phyloP scores from a whole-genome alignment of 2,329 filamentous ascomycete species.

The Corniculantispora saksenae region DNA sequence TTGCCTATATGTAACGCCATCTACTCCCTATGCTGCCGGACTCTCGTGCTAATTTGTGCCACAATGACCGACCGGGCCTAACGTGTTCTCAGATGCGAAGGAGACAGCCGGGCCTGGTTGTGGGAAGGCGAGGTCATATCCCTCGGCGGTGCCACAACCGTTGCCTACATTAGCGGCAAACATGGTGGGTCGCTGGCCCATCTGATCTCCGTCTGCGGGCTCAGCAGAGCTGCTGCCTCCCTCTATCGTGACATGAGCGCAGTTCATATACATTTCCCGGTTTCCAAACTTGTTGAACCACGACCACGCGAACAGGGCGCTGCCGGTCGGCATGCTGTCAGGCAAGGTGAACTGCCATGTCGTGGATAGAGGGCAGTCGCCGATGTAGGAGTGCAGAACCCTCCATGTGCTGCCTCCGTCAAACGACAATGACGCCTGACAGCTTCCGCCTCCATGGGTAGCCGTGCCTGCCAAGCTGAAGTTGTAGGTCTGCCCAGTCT shows the following conservation, averaged over 20 bases:
- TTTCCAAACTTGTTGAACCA: slow-evolving; percentile 95
- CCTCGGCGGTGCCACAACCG: slow-evolving; percentile 58
- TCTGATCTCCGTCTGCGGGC: no score
- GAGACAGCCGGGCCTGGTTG: slow-evolving; percentile 59
- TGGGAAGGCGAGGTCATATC: slow-evolving; percentile 63
- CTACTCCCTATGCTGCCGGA: no score
- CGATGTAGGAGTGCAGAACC: slow-evolving; percentile 62
- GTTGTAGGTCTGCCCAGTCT: slow-evolving; percentile 61
- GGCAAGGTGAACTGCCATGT: slow-evolving; percentile 72
- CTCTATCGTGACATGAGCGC: slow-evolving; percentile 70
- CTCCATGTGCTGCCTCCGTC: slow-evolving; percentile 70
- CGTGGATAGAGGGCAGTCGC: slow-evolving; percentile 51
- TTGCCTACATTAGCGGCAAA: slow-evolving; percentile 69
- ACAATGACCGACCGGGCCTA: no score
- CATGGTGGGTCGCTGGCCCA: slow-evolving; percentile 67
- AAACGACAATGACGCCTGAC: slow-evolving; percentile 74
- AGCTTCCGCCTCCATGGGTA: slow-evolving; percentile 69
- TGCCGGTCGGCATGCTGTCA: slow-evolving; percentile 67
- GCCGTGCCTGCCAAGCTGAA: slow-evolving; percentile 66
- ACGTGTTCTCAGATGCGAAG: no score
- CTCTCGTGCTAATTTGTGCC: no score
- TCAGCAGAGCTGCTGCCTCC: slow-evolving; percentile 49
- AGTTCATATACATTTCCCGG: slow-evolving; percentile 98
- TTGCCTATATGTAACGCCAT: no score
- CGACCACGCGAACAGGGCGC: slow-evolving; percentile 84